Evolutionary conservation across 163 green algal species (phyloP).

Genomic region (Volvox carteri): DNA sequence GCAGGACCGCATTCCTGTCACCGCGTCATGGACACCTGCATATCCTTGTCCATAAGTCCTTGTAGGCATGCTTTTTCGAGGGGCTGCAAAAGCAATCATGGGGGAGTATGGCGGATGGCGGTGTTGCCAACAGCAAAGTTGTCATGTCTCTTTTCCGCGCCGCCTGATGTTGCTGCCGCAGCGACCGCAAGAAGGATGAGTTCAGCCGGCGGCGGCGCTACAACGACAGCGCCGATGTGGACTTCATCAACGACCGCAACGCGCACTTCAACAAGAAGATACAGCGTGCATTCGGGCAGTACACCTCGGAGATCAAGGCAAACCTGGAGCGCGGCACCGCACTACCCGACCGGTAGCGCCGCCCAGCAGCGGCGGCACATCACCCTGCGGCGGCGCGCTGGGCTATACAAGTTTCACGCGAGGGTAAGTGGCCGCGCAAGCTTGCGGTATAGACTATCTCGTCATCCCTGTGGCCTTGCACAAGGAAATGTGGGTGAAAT

Average conservation of each 20-base stretch:
- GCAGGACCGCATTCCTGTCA: too few relatives aligned
- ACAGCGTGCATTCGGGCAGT: constrained; percentile 86
- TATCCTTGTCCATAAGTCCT: too few relatives aligned
- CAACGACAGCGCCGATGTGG: constrained; percentile 84
- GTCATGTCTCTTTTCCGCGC: background rate
- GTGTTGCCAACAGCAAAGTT: background rate
- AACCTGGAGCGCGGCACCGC: constrained; percentile 94
- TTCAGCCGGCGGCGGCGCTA: constrained; percentile 71
- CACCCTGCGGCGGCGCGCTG: background rate
- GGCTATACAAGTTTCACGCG: background rate
- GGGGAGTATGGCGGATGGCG: background rate
- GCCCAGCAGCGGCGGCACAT: background rate
- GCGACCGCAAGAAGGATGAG: constrained; percentile 61
- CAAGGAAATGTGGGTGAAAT: background rate
- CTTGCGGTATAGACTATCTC: too few relatives aligned
- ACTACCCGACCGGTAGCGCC: constrained; percentile 64
- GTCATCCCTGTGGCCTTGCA: background rate
- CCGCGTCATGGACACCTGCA: too few relatives aligned
- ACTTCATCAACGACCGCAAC: constrained; percentile 98
- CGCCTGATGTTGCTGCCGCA: constrained; percentile 8
- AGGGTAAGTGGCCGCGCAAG: background rate
- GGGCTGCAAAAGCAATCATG: background rate
- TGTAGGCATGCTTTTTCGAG: too few relatives aligned
- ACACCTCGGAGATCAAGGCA: constrained; percentile 84
- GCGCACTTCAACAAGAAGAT: constrained; percentile 97